phyloP scores from a whole-genome alignment of 2,329 filamentous ascomycete species.

The Zasmidium cellare region DNA sequence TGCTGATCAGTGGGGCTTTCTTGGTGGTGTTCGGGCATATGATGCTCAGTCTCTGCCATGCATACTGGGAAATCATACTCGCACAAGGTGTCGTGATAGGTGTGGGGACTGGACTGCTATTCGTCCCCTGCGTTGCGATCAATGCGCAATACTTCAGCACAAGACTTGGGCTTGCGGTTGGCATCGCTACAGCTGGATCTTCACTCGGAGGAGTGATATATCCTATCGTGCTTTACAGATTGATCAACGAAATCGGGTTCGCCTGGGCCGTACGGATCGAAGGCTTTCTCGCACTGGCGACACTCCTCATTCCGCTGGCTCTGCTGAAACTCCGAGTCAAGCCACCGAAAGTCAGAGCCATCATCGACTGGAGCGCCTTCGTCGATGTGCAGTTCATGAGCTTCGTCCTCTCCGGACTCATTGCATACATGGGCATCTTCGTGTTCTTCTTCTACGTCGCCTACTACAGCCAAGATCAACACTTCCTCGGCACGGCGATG shows the following conservation, averaged over 20 bases:
- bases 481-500: neutral
- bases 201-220: conserved; percentile 43
- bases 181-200: conserved; percentile 59
- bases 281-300: neutral
- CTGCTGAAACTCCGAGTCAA: conserved; percentile 36
- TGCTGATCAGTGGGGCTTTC: conserved; percentile 47
- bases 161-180: conserved; percentile 58
- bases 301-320: neutral
- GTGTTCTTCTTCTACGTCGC: neutral
- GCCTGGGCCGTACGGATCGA: neutral
- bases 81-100: conserved; percentile 43
- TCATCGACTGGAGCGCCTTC: conserved; percentile 34
- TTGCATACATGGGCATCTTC: neutral
- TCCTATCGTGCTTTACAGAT: neutral
- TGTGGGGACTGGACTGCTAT: conserved; percentile 40
- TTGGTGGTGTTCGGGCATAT: conserved; percentile 62
- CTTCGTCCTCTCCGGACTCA: neutral
- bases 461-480: neutral
- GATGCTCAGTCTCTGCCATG: conserved; percentile 59
- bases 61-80: conserved; percentile 50
- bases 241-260: neutral
- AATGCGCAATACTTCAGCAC: conserved; percentile 54
- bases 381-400: neutral
- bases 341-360: conserved; percentile 33
- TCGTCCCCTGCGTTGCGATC: conserved; percentile 35